Percentiles rank a stretch among this genome's conserved stretches.
Conservation (phyloP, 2,329 filamentous ascomycete species). For the Berkeleyomyces basicola region DNA sequence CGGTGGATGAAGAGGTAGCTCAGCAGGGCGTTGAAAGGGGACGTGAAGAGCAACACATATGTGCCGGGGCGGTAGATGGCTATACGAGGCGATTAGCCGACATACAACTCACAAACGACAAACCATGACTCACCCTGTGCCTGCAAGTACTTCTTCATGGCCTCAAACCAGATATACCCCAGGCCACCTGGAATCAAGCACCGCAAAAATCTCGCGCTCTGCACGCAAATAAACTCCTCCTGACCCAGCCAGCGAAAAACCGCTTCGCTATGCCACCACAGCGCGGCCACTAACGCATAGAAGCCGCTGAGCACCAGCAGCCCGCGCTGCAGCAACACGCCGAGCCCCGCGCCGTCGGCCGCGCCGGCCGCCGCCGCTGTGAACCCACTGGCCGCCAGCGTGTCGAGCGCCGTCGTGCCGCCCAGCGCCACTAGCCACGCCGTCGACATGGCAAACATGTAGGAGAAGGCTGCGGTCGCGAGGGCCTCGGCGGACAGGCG, state of each 20-base stretch:
- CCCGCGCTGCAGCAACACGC: slow-evolving; percentile 60
- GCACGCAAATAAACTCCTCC: slow-evolving; percentile 56
- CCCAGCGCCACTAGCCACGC: slow-evolving; percentile 77
- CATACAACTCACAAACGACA: slow-evolving; percentile 5
- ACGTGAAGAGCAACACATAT: slow-evolving; percentile 68
- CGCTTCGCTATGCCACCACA: slow-evolving; percentile 62
- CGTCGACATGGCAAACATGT: slow-evolving; percentile 87
- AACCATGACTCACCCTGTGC: slow-evolving; percentile 53
- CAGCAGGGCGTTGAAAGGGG: slow-evolving; percentile 62
- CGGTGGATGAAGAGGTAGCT: slow-evolving; percentile 69
- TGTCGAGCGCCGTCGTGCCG: slow-evolving; percentile 74
- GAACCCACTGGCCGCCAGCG: slow-evolving; percentile 65
- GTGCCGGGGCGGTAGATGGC: slow-evolving; percentile 64
- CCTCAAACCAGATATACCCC: slow-evolving; percentile 77
- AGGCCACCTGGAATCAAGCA: slow-evolving; percentile 64
- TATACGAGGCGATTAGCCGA: slow-evolving; percentile 11
- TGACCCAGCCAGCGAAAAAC: slow-evolving; percentile 62
- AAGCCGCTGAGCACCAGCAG: slow-evolving; percentile 56
- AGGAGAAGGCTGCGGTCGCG: slow-evolving; percentile 69
- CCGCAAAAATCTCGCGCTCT: slow-evolving; percentile 56
- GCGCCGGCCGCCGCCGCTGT: slow-evolving; percentile 67
- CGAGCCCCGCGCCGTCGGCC: slow-evolving; percentile 60
- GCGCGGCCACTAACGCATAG: slow-evolving; percentile 52
- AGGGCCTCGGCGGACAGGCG: slow-evolving; percentile 63
- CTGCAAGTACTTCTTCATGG: slow-evolving; percentile 74